Conservation (phyloP, 352 stramenopile genomes). For the Phytophthora pisi region DNA sequence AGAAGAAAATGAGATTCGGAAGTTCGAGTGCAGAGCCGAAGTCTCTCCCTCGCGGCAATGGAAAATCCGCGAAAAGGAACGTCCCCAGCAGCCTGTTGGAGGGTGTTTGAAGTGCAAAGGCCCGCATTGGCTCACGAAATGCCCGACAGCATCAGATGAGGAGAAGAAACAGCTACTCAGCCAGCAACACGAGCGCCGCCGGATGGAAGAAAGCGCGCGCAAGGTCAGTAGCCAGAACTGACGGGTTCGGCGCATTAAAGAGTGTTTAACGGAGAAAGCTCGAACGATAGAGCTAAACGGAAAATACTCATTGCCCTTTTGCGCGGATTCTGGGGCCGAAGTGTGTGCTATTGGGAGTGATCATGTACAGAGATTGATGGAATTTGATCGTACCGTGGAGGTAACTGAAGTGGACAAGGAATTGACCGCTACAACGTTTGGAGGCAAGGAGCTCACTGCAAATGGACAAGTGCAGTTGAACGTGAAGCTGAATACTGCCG, state of each 20-base stretch:
- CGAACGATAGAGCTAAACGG: slow-evolving; percentile 1
- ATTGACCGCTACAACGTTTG: not conserved
- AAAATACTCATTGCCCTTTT: slow-evolving; percentile 12
- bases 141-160: not conserved
- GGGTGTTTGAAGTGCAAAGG: no score
- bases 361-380: not conserved
- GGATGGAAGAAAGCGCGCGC: not conserved
- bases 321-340: slow-evolving; percentile 4
- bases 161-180: slow-evolving; percentile 6
- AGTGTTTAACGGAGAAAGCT: slow-evolving; percentile 1
- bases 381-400: not conserved
- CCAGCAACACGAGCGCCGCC: slow-evolving; percentile 2
- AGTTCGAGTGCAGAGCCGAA: no score
- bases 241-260: slow-evolving; percentile 3
- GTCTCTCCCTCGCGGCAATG: no score
- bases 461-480: not conserved
- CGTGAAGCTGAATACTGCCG: slow-evolving; percentile 1
- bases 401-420: not conserved
- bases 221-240: slow-evolving; percentile 2
- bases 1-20: not conserved
- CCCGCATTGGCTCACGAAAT: no score
- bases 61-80: no score
- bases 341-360: slow-evolving; percentile 1
- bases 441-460: not conserved
- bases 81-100: no score